These are phyloP conservation scores for Begonia fuchsioides DNA, from an alignment of 306 rosid genomes.

Conservation along the genomic window DNA sequence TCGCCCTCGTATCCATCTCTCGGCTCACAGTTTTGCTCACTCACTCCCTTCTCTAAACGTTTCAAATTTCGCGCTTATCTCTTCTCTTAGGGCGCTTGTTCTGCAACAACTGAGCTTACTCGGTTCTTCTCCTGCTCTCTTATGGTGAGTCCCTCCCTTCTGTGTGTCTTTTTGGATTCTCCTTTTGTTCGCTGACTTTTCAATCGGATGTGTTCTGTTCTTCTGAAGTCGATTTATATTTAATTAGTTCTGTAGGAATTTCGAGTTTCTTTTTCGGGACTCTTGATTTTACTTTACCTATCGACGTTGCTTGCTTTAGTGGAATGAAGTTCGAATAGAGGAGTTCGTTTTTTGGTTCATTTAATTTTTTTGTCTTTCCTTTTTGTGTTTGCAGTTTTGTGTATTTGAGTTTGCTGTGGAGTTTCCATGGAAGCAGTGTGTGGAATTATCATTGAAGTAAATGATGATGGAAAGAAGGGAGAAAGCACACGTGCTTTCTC, in stretches of 20 bases:
- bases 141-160: constrained; percentile 40
- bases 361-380: constrained; percentile 14
- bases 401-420: constrained; percentile 82
- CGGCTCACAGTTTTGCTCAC: constrained; percentile 4
- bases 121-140: constrained; percentile 3
- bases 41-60: constrained; percentile 10
- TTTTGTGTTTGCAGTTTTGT: constrained; percentile 45
- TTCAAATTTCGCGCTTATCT: constrained; percentile 3
- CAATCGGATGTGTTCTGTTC: constrained; percentile 10
- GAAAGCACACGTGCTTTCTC: constrained; percentile 42
- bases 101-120: constrained; percentile 32
- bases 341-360: constrained; percentile 4
- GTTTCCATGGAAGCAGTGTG: constrained; percentile 79
- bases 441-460: constrained; percentile 67
- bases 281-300: neutral
- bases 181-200: constrained; percentile 8
- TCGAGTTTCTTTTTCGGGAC: constrained; percentile 4
- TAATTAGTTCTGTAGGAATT: neutral
- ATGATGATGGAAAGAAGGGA: constrained; percentile 55
- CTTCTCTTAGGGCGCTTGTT: no score
- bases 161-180: constrained; percentile 1
- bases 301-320: neutral
- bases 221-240: neutral
- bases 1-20: constrained; percentile 2
- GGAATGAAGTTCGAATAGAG: neutral